Evolutionary conservation across 2,329 filamentous ascomycete genomes (phyloP).

Genomic region (Knufia petricola): DNA sequence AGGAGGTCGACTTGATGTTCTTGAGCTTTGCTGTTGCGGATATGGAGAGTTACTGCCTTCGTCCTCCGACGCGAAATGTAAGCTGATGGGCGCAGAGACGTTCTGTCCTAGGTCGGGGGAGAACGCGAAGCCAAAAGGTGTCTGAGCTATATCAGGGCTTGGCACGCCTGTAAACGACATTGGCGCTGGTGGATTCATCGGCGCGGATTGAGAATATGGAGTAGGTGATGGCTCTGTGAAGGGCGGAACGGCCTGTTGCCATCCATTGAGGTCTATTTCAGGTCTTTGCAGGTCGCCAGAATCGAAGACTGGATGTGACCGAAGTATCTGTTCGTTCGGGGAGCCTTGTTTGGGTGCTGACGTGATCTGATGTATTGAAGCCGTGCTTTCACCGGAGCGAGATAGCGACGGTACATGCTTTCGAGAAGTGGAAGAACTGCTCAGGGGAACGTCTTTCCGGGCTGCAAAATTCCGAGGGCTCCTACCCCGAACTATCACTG

Average conservation of each 20-base stretch:
- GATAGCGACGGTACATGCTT: constrained; percentile 47
- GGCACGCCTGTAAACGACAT: constrained; percentile 16
- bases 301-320: constrained; percentile 9
- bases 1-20: constrained; percentile 21
- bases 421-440: constrained; percentile 68
- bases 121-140: constrained; percentile 19
- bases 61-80: constrained; percentile 24
- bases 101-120: constrained; percentile 16
- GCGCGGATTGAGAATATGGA: constrained; percentile 14
- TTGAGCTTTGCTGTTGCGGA: constrained; percentile 15
- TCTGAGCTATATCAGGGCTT: constrained; percentile 18
- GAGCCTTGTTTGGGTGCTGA: constrained; percentile 20
- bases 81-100: constrained; percentile 17
- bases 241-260: constrained; percentile 14
- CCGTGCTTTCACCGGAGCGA: constrained; percentile 15
- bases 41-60: constrained; percentile 19
- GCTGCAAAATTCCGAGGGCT: constrained; percentile 93
- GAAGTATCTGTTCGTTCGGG: constrained; percentile 15
- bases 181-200: constrained; percentile 18
- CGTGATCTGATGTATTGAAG: constrained; percentile 21
- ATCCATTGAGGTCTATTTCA: constrained; percentile 10
- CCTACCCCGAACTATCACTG: constrained; percentile 85
- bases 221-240: constrained; percentile 16
- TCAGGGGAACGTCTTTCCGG: constrained; percentile 80
- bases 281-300: background rate